Conservation (phyloP, 2,329 filamentous ascomycete genomes). For the Botrytis porri region DNA sequence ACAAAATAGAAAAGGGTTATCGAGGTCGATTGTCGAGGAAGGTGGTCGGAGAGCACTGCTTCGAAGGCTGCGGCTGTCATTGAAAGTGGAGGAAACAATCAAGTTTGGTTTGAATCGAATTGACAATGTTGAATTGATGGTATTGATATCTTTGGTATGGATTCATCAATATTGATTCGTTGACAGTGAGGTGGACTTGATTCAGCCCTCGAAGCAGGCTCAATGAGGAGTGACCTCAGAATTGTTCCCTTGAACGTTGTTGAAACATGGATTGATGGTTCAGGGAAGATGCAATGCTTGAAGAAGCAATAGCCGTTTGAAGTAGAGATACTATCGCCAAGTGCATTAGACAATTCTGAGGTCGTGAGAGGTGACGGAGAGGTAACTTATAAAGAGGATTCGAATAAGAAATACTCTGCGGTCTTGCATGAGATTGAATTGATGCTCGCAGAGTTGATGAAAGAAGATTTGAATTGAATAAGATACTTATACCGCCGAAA, state of each 20-base stretch:
- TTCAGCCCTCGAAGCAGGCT: neutral
- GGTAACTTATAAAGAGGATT: neutral
- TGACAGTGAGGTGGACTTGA: neutral
- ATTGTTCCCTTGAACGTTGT: neutral
- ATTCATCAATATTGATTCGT: neutral
- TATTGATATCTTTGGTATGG: neutral
- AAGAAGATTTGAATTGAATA: neutral
- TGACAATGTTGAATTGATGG: neutral
- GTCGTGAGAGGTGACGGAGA: neutral
- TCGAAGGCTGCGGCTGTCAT: neutral
- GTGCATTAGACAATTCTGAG: neutral
- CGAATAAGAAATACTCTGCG: neutral
- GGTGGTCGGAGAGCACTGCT: neutral
- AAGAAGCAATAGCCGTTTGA: neutral
- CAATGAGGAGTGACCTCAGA: neutral
- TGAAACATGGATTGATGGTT: neutral
- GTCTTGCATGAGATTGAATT: neutral
- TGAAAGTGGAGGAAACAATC: neutral
- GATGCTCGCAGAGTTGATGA: neutral
- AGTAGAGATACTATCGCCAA: neutral
- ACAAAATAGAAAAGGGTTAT: neutral
- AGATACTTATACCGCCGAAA: neutral
- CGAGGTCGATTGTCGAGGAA: neutral
- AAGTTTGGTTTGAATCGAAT: neutral
- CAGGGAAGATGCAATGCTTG: neutral